Percentiles rank a stretch among this genome's conserved stretches.
Evolutionary conservation across 257 asterid species (phyloP).

Genomic region (Mentha longifolia): DNA sequence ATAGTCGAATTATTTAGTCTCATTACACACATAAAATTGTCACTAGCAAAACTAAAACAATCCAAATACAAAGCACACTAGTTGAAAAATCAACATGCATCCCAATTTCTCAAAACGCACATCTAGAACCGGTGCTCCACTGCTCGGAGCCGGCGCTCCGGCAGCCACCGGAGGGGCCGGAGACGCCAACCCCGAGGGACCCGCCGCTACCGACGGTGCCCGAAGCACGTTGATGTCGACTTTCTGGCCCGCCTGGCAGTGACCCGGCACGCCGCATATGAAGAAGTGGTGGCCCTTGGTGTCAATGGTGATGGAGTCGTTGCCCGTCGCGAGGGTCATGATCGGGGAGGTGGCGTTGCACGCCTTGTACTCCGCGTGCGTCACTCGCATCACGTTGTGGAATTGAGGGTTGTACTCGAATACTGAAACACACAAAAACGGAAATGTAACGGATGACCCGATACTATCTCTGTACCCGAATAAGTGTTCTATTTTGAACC

Average conservation of each 20-base stretch:
- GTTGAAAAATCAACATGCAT: constrained; percentile 34
- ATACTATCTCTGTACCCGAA: too few species aligned
- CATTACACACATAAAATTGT: background rate
- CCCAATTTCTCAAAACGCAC: constrained; percentile 27
- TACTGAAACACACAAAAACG: constrained; percentile 38
- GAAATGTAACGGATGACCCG: background rate
- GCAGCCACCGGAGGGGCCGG: constrained; percentile 41
- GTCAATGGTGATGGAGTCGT: constrained; percentile 69
- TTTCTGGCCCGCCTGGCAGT: constrained; percentile 82
- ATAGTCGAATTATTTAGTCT: background rate
- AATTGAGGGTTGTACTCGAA: constrained; percentile 70
- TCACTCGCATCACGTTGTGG: constrained; percentile 81
- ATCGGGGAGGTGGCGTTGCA: constrained; percentile 80
- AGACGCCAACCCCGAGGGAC: constrained; percentile 43
- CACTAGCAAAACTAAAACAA: background rate
- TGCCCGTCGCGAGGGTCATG: constrained; percentile 72
- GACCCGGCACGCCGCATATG: constrained; percentile 82
- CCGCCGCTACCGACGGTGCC: constrained; percentile 38
- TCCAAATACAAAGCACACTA: constrained; percentile 25
- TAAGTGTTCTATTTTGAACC: too few species aligned
- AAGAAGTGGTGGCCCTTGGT: constrained; percentile 78
- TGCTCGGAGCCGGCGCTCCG: constrained; percentile 56
- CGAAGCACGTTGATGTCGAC: constrained; percentile 73
- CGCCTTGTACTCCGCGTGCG: constrained; percentile 58
- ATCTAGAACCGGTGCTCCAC: constrained; percentile 30